Percentiles rank a stretch among this genome's conserved stretches.
Conservation (phyloP, 768 basidiomycete genomes). For the Mycena crocata region DNA sequence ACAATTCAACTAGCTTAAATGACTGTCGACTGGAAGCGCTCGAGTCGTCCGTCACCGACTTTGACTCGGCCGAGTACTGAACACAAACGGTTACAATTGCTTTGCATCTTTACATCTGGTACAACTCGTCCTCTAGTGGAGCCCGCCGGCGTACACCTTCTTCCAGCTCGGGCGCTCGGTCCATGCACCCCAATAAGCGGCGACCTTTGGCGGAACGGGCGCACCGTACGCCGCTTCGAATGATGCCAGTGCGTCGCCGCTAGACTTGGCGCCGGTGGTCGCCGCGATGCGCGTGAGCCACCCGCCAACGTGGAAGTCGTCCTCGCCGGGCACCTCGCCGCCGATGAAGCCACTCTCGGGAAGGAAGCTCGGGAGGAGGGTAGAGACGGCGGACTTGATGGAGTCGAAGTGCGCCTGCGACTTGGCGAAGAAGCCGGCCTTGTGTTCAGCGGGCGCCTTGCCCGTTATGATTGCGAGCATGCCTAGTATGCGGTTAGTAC, state of each 20-base stretch:
- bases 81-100: not conserved
- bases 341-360: slow-evolving; percentile 59
- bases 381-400: slow-evolving; percentile 50
- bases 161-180: slow-evolving; percentile 57
- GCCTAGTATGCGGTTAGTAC: slow-evolving; percentile 2
- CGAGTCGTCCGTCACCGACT: slow-evolving; percentile 62
- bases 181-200: slow-evolving; percentile 59
- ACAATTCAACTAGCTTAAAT: slow-evolving; percentile 56
- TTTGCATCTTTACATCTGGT: slow-evolving; percentile 10
- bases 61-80: slow-evolving; percentile 43
- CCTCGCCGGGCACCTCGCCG: slow-evolving; percentile 60
- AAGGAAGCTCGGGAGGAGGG: slow-evolving; percentile 54
- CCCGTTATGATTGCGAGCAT: slow-evolving; percentile 56
- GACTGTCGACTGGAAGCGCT: slow-evolving; percentile 76
- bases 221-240: slow-evolving; percentile 51
- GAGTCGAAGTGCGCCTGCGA: slow-evolving; percentile 53
- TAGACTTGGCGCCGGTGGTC: slow-evolving; percentile 49
- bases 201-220: slow-evolving; percentile 8
- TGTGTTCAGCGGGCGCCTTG: slow-evolving; percentile 47
- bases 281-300: slow-evolving; percentile 63
- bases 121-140: slow-evolving; percentile 50
- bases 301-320: slow-evolving; percentile 65
- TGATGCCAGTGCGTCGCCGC: slow-evolving; percentile 49
- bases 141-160: slow-evolving; percentile 55
- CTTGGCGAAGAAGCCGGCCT: slow-evolving; percentile 51